Evolutionary conservation across 352 stramenopile genomes (phyloP).

Genomic region (Phytophthora rubi): DNA sequence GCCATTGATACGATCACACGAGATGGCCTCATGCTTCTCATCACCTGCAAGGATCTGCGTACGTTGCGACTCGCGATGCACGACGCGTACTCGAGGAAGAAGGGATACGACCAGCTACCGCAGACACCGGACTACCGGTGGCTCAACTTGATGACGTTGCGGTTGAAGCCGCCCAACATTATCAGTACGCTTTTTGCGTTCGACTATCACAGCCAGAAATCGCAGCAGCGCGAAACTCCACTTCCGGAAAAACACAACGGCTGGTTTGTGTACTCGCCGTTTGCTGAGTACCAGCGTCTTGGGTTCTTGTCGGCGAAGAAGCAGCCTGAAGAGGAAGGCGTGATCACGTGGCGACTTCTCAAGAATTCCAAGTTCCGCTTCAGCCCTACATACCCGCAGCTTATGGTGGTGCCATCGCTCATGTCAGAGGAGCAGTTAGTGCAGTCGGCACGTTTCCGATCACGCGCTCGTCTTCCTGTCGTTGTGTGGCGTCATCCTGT

Average conservation of each 20-base stretch:
- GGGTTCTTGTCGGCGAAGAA: constrained; percentile 71
- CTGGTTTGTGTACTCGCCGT: constrained; percentile 85
- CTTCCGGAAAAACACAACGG: constrained; percentile 69
- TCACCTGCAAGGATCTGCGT: constrained; percentile 82
- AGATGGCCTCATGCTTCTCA: constrained; percentile 82
- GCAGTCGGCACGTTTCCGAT: constrained; percentile 91
- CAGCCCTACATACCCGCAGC: constrained; percentile 94
- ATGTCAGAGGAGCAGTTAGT: constrained; percentile 94
- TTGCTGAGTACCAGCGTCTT: constrained; percentile 84
- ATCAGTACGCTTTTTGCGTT: constrained; percentile 82
- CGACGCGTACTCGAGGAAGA: constrained; percentile 86
- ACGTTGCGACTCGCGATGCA: constrained; percentile 86
- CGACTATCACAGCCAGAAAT: constrained; percentile 80
- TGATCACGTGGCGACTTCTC: constrained; percentile 83
- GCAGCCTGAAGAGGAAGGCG: constrained; percentile 33
- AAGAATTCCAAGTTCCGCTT: constrained; percentile 93
- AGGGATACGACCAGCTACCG: constrained; percentile 78
- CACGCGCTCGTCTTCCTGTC: constrained; percentile 91
- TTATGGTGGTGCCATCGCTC: constrained; percentile 94
- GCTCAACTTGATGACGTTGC: constrained; percentile 79
- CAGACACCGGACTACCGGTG: constrained; percentile 80
- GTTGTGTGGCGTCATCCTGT: constrained; percentile 93
- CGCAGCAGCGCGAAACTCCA: constrained; percentile 41
- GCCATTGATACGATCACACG: constrained; percentile 80
- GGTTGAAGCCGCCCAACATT: constrained; percentile 82